Conservation (phyloP, 1,139 yeast species). For the Yamadazyma conglobata region DNA sequence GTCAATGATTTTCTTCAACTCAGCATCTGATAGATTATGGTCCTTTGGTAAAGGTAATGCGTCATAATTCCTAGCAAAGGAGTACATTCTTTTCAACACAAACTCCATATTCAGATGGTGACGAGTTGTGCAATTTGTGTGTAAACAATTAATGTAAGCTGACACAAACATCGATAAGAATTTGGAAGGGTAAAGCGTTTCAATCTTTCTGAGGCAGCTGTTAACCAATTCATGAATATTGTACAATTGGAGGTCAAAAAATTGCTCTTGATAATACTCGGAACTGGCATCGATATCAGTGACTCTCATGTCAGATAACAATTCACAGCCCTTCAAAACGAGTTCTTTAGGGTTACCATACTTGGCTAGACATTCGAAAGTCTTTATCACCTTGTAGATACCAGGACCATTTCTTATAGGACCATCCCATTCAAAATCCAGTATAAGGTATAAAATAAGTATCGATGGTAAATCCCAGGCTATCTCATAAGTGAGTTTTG, state of each 20-base stretch:
- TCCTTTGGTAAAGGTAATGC: constrained; percentile 43
- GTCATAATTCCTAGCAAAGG: constrained; percentile 63
- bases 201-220: constrained; percentile 49
- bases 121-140: constrained; percentile 27
- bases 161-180: constrained; percentile 66
- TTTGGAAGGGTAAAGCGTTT: constrained; percentile 71
- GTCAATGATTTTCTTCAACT: constrained; percentile 35
- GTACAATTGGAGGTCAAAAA: constrained; percentile 58
- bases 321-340: constrained; percentile 65
- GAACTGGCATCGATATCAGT: constrained; percentile 17
- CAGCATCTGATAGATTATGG: constrained; percentile 29
- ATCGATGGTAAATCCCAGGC: constrained; percentile 88
- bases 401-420: constrained; percentile 33
- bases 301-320: constrained; percentile 33
- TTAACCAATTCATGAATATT: constrained; percentile 58
- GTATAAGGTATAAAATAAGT: constrained; percentile 45
- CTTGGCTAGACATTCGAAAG: constrained; percentile 57
- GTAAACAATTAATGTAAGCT: constrained; percentile 49
- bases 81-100: constrained; percentile 56
- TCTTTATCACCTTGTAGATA: constrained; percentile 36
- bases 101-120: constrained; percentile 34
- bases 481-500: constrained; percentile 57
- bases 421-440: constrained; percentile 18
- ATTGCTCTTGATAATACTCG: constrained; percentile 22
- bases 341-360: constrained; percentile 80